A percentile compares a stretch with the other conserved stretches of the same genome.
phyloP scores from a whole-genome alignment of 148 eudicot species.

The Chenopodium formosanum region DNA sequence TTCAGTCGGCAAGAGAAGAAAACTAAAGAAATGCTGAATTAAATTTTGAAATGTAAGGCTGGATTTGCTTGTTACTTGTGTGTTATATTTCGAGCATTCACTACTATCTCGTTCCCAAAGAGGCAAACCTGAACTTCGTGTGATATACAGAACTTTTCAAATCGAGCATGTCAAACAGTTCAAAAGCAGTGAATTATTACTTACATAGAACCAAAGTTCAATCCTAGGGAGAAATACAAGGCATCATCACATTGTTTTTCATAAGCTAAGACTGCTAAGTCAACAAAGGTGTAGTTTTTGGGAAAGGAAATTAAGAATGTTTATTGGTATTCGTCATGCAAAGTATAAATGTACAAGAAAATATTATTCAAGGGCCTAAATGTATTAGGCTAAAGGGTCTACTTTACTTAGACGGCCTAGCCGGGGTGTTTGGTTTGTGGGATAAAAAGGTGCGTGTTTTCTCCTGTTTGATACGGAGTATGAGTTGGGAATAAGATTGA shows the following conservation, averaged over 20 bases:
- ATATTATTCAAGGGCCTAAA: no score
- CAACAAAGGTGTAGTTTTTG: no score
- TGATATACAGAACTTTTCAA: neutral
- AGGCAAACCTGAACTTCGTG: neutral
- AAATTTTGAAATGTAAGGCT: neutral
- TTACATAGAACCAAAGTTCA: neutral
- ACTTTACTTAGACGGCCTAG: no score
- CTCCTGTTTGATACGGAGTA: no score
- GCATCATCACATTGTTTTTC: neutral
- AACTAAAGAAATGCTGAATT: constrained; percentile 17
- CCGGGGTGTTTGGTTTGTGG: no score
- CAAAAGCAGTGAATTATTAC: neutral
- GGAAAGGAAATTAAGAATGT: no score
- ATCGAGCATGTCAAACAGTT: neutral
- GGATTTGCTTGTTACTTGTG: neutral
- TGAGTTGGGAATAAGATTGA: no score
- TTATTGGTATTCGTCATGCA: no score
- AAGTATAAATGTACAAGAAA: no score
- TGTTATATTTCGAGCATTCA: neutral
- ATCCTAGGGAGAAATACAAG: neutral
- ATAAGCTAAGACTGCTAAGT: neutral
- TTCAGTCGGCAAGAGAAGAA: constrained; percentile 10
- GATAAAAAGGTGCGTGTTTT: no score
- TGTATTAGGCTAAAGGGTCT: no score
- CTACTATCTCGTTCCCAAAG: neutral